Evolutionary conservation across 768 basidiomycete genomes (phyloP).

Genomic region (Pholiota molesta): DNA sequence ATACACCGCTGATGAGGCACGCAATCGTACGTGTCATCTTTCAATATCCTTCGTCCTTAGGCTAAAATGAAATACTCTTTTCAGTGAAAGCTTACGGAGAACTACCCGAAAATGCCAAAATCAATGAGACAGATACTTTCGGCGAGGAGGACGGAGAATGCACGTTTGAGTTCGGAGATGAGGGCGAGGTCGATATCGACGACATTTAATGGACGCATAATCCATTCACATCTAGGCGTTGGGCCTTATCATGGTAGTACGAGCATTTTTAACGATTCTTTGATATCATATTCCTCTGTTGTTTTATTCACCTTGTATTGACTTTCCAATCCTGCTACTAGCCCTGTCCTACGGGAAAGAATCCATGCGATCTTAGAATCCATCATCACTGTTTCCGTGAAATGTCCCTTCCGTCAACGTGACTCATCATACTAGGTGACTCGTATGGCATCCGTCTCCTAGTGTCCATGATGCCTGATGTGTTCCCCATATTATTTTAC

Average conservation of each 20-base stretch:
- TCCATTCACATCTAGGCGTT: conserved; percentile 16
- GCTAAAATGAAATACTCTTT: conserved; percentile 3
- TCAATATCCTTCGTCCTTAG: background rate
- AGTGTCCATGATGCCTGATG: too few species aligned
- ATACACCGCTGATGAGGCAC: conserved; percentile 95
- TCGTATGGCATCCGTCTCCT: background rate
- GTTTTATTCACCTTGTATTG: conserved; percentile 17
- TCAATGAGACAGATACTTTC: conserved; percentile 95
- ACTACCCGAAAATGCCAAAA: conserved; percentile 93
- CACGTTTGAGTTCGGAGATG: conserved; percentile 89
- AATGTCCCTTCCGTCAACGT: background rate
- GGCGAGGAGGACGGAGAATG: conserved; percentile 91
- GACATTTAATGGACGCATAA: conserved; percentile 61
- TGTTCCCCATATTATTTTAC: too few species aligned
- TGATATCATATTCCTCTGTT: conserved; percentile 22
- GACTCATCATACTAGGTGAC: background rate
- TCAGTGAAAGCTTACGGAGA: conserved; percentile 97
- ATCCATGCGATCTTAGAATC: conserved; percentile 3
- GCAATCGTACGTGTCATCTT: conserved; percentile 56
- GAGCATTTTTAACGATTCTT: conserved; percentile 21
- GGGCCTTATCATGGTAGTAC: conserved; percentile 17
- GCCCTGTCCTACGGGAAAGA: conserved; percentile 2
- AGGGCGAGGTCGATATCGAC: conserved; percentile 87
- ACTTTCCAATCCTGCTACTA: conserved; percentile 14
- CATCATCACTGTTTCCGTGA: background rate